phyloP scores from a whole-genome alignment of 768 basidiomycete genomes.

The Kockovaella imperatae region DNA sequence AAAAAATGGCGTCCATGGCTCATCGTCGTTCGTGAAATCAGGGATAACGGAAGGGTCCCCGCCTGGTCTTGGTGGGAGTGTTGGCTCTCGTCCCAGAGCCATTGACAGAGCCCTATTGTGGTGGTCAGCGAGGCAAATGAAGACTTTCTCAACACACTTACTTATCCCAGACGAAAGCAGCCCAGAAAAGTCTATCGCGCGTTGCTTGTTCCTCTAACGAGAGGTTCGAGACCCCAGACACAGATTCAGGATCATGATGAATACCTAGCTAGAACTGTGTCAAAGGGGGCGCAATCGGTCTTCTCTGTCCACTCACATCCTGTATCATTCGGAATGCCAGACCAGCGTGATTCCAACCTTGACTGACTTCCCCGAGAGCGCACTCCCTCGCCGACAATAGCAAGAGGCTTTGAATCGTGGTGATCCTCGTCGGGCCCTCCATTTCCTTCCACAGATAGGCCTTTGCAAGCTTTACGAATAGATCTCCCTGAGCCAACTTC shows the following conservation, averaged over 20 bases:
- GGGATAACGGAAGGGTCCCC: slow-evolving; percentile 5
- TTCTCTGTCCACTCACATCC: slow-evolving; percentile 8
- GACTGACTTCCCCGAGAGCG: slow-evolving; percentile 2
- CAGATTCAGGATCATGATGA: slow-evolving; percentile 5
- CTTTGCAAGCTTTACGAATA: slow-evolving; percentile 11
- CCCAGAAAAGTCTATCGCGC: slow-evolving; percentile 11
- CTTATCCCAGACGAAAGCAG: slow-evolving; percentile 18
- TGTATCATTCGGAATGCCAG: slow-evolving; percentile 13
- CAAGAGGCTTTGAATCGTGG: not conserved
- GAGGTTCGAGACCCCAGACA: slow-evolving; percentile 3
- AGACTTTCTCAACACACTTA: not conserved
- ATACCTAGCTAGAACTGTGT: slow-evolving; percentile 10
- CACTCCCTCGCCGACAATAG: slow-evolving; percentile 4
- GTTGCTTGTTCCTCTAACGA: slow-evolving; percentile 6
- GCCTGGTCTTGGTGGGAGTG: slow-evolving; percentile 6
- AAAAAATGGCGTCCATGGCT: slow-evolving; percentile 9
- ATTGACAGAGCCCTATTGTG: slow-evolving; percentile 7
- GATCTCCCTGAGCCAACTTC: slow-evolving; percentile 5
- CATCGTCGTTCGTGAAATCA: slow-evolving; percentile 11
- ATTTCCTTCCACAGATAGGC: slow-evolving; percentile 10
- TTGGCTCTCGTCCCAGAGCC: slow-evolving; percentile 10
- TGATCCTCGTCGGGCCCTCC: slow-evolving; percentile 7
- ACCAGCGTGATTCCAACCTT: slow-evolving; percentile 5
- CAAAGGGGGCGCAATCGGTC: not conserved
- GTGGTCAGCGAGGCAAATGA: not conserved